Base-by-base conservation (phyloP, 2,329 filamentous ascomycete genomes). In the Dendryphion nanum region DNA sequence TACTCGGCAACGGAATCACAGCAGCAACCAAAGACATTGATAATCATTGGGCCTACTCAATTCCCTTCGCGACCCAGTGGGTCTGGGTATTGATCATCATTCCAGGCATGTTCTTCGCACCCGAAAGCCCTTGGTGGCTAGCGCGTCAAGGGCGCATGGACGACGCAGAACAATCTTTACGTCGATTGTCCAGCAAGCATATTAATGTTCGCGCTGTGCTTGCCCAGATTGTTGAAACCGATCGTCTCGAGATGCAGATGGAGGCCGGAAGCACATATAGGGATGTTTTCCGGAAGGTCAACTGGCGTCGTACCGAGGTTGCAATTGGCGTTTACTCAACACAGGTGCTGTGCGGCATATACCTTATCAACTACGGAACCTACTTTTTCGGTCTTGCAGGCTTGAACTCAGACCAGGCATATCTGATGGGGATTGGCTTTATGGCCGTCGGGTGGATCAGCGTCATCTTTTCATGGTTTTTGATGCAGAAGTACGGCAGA, bases 211-310 rank as follows among this genome's bases (percentile, higher is more conserved):
- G 60, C 21, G 59, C 64, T 1, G 89, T 85, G 0, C 75, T 94
- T 39, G 82, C 85, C 50, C 90, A 93, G 85, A 93, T 95, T 83
- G 79, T 88, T 2, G 85, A 90, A 57, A 94, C 88, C 1, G 89
- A 85, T 2, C 82, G 82, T 1, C 70, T 93, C 5, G 88, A 94
- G 61, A 60, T 61, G 39, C 63, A 70, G 35, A 61, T 68, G 52
- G 67, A 61, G 38, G 70, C 71, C 8, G 86, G 87, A 29, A 78
- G 84, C 7, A 82, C 76, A 31, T 94, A 91, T 63, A 66, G 76
- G 50, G 87, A 94, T 61, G 93, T 87, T 66, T 93, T 94, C 75
- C 82, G 76, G 62, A 86, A 86, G 8, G 76, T 78, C 15, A 82
- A 93, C 57, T 73, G 82, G 40, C 82, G 88, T 37, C 79, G 88